Evolutionary conservation across 108 stramenopile genomes (phyloP).

Genomic region (Skeletonema marinoi): DNA sequence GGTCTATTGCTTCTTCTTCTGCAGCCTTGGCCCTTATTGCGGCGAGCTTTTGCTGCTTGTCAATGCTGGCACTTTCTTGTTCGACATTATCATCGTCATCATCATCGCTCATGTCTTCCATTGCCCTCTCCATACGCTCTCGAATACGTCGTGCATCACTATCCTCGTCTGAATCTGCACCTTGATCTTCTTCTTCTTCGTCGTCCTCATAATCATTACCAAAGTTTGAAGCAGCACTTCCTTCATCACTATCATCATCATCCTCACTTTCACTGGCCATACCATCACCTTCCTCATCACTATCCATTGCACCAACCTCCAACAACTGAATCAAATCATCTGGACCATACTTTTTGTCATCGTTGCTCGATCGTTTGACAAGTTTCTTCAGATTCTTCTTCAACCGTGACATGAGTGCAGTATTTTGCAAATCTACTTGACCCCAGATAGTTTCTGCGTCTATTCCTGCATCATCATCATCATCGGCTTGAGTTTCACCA

Average conservation of each 20-base stretch:
- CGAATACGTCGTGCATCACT: slow-evolving; percentile 66
- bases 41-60: slow-evolving; percentile 27
- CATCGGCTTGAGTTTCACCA: slow-evolving; percentile 9
- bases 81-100: slow-evolving; percentile 6
- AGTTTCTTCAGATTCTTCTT: slow-evolving; percentile 65
- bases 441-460: slow-evolving; percentile 92
- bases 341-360: slow-evolving; percentile 19
- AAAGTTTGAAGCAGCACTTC: slow-evolving; percentile 4
- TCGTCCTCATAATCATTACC: slow-evolving; percentile 10
- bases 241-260: slow-evolving; percentile 32
- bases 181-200: slow-evolving; percentile 14
- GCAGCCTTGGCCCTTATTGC: slow-evolving; percentile 4
- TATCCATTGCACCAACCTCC: slow-evolving; percentile 26
- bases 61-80: slow-evolving; percentile 43
- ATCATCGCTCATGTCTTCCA: slow-evolving; percentile 70
- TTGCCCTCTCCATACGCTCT: slow-evolving; percentile 82
- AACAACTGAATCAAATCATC: slow-evolving; percentile 42
- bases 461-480: not conserved
- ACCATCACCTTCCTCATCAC: slow-evolving; percentile 15
- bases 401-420: slow-evolving; percentile 64
- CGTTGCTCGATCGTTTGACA: slow-evolving; percentile 28
- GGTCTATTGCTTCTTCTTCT: slow-evolving; percentile 60
- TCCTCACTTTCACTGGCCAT: slow-evolving; percentile 14
- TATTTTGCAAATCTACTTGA: slow-evolving; percentile 90
- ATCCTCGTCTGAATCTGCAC: slow-evolving; percentile 57